These are phyloP conservation scores for Yarrowia hollandica DNA, from an alignment of 805 yeast species.

Conservation along the genomic window DNA sequence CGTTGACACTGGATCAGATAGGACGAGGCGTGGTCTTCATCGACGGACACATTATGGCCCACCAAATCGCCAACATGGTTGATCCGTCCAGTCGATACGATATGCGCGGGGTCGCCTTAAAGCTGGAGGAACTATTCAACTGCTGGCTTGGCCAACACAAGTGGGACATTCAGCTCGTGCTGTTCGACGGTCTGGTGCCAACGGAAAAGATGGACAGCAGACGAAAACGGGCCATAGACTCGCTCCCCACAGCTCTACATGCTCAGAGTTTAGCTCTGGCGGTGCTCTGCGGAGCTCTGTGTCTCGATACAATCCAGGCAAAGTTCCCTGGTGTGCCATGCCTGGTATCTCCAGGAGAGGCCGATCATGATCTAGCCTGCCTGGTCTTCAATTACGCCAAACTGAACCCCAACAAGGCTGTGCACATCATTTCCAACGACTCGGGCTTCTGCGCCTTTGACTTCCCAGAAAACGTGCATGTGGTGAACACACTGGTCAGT, in stretches of 20 bases:
- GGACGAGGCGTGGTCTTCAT: slow-evolving; percentile 14
- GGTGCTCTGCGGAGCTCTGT: slow-evolving; percentile 13
- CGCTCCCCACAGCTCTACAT: slow-evolving; percentile 1
- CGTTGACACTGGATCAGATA: slow-evolving; percentile 17
- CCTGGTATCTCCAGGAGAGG: slow-evolving; percentile 4
- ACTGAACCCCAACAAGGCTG: slow-evolving; percentile 1
- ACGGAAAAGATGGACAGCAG: slow-evolving; percentile 8
- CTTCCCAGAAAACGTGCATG: neutral
- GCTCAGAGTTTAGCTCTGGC: slow-evolving; percentile 10
- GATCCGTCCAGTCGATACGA: slow-evolving; percentile 18
- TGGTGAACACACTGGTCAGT: slow-evolving; percentile 1
- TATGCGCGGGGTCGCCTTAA: slow-evolving; percentile 10
- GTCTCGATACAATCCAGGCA: slow-evolving; percentile 18
- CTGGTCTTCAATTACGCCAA: slow-evolving; percentile 12
- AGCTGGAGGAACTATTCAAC: slow-evolving; percentile 15
- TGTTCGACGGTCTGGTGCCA: slow-evolving; percentile 13
- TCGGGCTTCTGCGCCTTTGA: slow-evolving; percentile 21
- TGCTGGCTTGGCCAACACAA: slow-evolving; percentile 19
- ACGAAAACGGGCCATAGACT: neutral
- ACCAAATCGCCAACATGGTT: slow-evolving; percentile 22
- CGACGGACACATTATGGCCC: slow-evolving; percentile 21
- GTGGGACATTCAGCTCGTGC: slow-evolving; percentile 19
- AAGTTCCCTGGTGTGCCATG: slow-evolving; percentile 1
- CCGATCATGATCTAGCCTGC: slow-evolving; percentile 9
- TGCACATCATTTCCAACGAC: slow-evolving; percentile 16